phyloP scores from a whole-genome alignment of 2,329 filamentous ascomycete genomes.

The Ascocoryne sarcoides region DNA sequence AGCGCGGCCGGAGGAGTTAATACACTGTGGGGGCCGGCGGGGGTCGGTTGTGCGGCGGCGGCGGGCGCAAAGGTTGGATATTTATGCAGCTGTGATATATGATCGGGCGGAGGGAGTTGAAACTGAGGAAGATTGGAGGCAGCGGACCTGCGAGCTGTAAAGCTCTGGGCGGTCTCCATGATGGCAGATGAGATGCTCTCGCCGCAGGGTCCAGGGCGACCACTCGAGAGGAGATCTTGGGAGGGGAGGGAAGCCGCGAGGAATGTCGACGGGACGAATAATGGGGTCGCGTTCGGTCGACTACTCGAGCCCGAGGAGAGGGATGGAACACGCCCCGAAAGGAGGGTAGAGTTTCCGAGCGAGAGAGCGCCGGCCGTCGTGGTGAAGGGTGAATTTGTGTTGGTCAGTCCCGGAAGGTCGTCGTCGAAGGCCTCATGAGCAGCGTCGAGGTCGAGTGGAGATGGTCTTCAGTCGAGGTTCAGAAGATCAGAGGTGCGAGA shows the following conservation, averaged over 20 bases:
- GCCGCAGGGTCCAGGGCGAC: slow-evolving; percentile 23
- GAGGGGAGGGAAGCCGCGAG: neutral
- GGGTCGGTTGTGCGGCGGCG: slow-evolving; percentile 30
- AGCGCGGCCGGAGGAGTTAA: slow-evolving; percentile 38
- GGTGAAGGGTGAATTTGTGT: too few species aligned
- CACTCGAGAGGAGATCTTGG: neutral
- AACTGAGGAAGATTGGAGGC: slow-evolving; percentile 60
- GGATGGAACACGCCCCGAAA: slow-evolving; percentile 2
- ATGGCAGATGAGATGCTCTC: slow-evolving; percentile 26
- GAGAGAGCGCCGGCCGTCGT: too few species aligned
- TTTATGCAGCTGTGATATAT: slow-evolving; percentile 38
- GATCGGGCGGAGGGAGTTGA: slow-evolving; percentile 56
- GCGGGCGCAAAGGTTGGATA: slow-evolving; percentile 45
- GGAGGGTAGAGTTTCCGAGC: neutral
- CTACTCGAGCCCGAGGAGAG: neutral
- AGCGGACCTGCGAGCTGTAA: slow-evolving; percentile 62
- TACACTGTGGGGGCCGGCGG: slow-evolving; percentile 32
- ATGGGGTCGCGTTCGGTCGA: neutral
- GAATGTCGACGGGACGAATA: neutral
- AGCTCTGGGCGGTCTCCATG: slow-evolving; percentile 54
- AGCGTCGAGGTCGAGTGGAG: slow-evolving; percentile 17
- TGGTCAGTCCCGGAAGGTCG: too few species aligned
- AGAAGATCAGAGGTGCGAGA: too few species aligned
- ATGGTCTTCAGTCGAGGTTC: too few species aligned
- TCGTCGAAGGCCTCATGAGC: slow-evolving; percentile 3